Evolutionary conservation across 345 rosid species (phyloP).

Genomic region (Diplotaxis tenuifolia): DNA sequence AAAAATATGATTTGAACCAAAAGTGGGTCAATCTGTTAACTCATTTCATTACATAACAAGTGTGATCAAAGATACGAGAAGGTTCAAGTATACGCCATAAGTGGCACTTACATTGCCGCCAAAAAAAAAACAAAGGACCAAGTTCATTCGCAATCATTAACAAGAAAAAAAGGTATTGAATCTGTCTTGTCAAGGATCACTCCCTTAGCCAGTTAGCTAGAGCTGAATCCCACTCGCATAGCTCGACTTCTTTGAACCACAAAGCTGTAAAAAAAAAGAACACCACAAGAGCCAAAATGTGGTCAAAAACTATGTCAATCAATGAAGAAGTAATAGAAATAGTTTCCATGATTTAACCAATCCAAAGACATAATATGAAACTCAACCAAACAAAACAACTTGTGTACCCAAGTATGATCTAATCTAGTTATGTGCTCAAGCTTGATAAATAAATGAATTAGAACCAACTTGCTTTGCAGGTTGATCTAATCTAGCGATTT

Average conservation of each 20-base stretch:
- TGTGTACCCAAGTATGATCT: background rate
- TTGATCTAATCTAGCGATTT: too few species aligned
- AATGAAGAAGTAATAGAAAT: background rate
- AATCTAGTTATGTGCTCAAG: background rate
- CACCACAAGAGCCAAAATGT: too few species aligned
- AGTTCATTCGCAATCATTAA: slow-evolving; percentile 2
- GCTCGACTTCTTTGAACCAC: slow-evolving; percentile 84
- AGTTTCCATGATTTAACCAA: background rate
- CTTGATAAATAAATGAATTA: background rate
- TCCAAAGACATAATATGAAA: background rate
- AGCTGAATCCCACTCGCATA: slow-evolving; percentile 72
- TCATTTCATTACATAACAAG: background rate
- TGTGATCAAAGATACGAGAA: background rate
- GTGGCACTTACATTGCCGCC: slow-evolving; percentile 5
- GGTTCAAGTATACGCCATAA: background rate
- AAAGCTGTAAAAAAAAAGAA: too few species aligned
- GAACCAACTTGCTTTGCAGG: background rate
- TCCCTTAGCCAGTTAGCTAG: slow-evolving; percentile 61
- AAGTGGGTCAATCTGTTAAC: background rate
- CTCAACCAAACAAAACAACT: background rate
- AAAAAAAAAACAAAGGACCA: slow-evolving; percentile 2
- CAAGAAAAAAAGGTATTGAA: slow-evolving; percentile 5
- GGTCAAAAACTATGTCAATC: background rate
- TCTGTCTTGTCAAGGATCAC: slow-evolving; percentile 33
- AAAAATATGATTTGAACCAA: background rate